A percentile compares a stretch with the other conserved stretches of the same genome.
These are phyloP conservation scores for Taiozyma sp. DNA, from an alignment of 1,139 yeast genomes.

Conservation along the genomic window DNA sequence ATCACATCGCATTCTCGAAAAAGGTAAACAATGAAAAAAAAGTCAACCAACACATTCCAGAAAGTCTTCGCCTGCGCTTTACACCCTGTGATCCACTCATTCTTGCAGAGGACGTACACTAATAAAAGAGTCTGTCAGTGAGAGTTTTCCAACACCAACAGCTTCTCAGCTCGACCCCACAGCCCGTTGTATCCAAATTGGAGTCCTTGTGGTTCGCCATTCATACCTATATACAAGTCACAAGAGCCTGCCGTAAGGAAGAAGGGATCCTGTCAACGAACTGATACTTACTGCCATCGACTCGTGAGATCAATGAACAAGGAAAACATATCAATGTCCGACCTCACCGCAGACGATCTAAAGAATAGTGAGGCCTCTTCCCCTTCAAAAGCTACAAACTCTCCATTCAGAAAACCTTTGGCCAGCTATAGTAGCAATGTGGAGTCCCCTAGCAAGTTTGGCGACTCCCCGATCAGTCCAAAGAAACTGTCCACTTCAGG, in stretches of 20 bases:
- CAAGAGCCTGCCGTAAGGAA: background rate
- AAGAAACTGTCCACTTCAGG: constrained; percentile 28
- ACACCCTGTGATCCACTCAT: background rate
- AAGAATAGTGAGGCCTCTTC: background rate
- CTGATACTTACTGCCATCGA: background rate
- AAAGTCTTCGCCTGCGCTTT: background rate
- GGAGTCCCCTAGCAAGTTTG: background rate
- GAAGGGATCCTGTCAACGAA: background rate
- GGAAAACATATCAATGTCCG: constrained; percentile 3
- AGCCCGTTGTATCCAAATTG: background rate
- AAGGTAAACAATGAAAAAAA: background rate
- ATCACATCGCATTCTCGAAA: background rate
- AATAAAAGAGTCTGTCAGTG: background rate
- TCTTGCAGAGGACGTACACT: background rate
- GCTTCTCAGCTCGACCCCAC: background rate
- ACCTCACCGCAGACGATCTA: background rate
- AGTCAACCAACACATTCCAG: background rate
- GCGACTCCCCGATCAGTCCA: background rate
- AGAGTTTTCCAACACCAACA: background rate
- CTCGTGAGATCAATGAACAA: background rate
- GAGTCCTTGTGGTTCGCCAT: background rate
- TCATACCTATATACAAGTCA: background rate
- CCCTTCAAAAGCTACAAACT: background rate
- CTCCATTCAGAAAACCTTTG: constrained; percentile 1
- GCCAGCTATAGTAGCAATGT: background rate